Evolutionary conservation across 106 monocot species (phyloP).

Genomic region (Apostasia ramifera): DNA sequence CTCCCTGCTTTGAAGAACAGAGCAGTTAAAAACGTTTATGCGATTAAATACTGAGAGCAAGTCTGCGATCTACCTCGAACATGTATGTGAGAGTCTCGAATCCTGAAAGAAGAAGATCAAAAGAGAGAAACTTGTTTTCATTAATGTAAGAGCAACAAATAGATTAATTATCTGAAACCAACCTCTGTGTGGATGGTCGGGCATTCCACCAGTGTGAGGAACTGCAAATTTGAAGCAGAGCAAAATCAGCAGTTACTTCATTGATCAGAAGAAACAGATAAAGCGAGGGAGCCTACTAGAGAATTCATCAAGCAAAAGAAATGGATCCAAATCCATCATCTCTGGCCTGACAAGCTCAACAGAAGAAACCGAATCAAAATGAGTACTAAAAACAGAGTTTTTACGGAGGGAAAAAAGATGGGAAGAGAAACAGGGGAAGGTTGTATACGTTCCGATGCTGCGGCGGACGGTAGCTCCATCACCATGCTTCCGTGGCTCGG

Average conservation of each 20-base stretch:
- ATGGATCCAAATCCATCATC: constrained; percentile 66
- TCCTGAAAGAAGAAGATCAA: constrained; percentile 30
- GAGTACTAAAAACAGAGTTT: too few species aligned
- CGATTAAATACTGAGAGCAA: neutral
- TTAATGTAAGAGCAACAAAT: neutral
- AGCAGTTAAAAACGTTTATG: neutral
- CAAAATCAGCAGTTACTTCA: neutral
- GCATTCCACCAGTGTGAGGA: constrained; percentile 79
- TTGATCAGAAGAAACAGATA: neutral
- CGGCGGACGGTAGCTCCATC: constrained; percentile 60
- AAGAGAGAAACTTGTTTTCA: neutral
- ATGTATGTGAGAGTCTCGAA: constrained; percentile 89
- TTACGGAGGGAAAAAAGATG: neutral
- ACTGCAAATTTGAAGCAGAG: constrained; percentile 27
- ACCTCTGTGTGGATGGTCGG: constrained; percentile 95
- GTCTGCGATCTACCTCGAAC: constrained; percentile 47
- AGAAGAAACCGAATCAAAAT: neutral
- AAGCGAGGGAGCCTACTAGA: constrained; percentile 30
- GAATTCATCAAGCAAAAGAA: constrained; percentile 65
- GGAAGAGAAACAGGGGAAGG: neutral
- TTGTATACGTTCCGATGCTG: constrained; percentile 66
- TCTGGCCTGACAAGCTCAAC: constrained; percentile 33
- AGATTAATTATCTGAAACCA: neutral
- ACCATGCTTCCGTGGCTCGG: constrained; percentile 72
- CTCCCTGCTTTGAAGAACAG: constrained; percentile 38